Evolutionary conservation across 805 yeast species (phyloP).

Genomic region (Ogataea wickerhamii): DNA sequence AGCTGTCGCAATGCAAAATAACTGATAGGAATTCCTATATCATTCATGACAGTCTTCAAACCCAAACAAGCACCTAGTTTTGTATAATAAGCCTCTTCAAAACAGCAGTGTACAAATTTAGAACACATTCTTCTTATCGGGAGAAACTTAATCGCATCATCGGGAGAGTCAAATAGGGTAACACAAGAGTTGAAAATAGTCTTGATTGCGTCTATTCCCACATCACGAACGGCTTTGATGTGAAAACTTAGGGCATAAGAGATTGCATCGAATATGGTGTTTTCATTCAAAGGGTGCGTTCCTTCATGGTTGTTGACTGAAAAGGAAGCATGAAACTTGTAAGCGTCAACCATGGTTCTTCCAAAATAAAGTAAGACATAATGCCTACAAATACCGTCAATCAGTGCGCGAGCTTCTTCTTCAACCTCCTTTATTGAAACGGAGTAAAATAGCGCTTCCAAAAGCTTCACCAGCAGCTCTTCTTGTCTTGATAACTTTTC

Average conservation of each 20-base stretch:
- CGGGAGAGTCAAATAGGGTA: conserved; percentile 62
- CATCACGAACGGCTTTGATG: conserved; percentile 61
- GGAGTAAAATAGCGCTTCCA: conserved; percentile 72
- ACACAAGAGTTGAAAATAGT: conserved; percentile 58
- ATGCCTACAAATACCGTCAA: conserved; percentile 71
- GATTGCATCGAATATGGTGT: conserved; percentile 69
- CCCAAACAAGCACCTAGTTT: conserved; percentile 91
- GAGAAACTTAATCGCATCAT: conserved; percentile 67
- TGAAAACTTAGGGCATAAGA: conserved; percentile 78
- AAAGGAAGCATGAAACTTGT: conserved; percentile 66
- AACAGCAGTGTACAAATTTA: conserved; percentile 86
- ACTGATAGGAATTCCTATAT: conserved; percentile 58
- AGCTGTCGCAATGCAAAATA: conserved; percentile 79
- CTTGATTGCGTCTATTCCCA: conserved; percentile 67
- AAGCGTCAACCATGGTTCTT: conserved; percentile 62
- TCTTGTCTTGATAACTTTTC: conserved; percentile 57
- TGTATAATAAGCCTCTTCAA: conserved; percentile 79
- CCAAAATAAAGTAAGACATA: conserved; percentile 75
- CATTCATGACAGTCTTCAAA: conserved; percentile 65
- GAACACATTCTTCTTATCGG: conserved; percentile 73
- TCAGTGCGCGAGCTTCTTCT: conserved; percentile 60
- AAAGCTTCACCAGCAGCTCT: conserved; percentile 55
- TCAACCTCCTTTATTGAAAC: conserved; percentile 69
- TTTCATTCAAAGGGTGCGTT: conserved; percentile 60
- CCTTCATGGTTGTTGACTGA: conserved; percentile 81